Evolutionary conservation across 768 basidiomycete genomes (phyloP), one percentile per base, ranked within the genome.

Genomic region (Mycena sanguinolenta): DNA sequence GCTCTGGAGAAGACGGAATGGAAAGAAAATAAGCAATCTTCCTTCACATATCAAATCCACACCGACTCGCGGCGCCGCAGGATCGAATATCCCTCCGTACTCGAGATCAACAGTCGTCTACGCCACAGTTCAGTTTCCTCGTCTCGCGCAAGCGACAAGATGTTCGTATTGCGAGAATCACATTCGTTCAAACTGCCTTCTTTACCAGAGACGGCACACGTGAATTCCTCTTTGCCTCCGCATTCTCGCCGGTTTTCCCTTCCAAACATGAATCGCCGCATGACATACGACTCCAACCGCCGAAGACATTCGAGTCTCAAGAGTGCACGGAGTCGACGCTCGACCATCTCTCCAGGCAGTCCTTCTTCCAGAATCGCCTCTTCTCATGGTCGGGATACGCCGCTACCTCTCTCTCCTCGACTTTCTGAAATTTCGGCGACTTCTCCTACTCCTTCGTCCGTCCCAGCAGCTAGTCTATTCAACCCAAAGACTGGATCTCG

Each of bases 171-270:
- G 46, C 71, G 57, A 53, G 62, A 60, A 59, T 52, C 71, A 32
- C 72, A 62, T 28, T 74, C 75, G 28, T 65, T 75, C 28, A 65
- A 59, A 55, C 68, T 76, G 27, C 75, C 74, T 21, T 59, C 71
- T 65, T 67, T 77, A n/a, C 74, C 75, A 25, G 62, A 63, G 16
- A 72, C 69, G 32, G 67, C 67, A n/a, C 63, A 74, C 10, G 32
- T 34, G 10, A 34, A 34, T 34, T 34, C 32, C 32, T 34, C 32
- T 23, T 27, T 36, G 10, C 59, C 59, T 46, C 52, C 55, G 9
- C 61, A 54, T 21, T 28, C 61, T 34, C 75, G 82, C 42, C 79
- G 79, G 42, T 75, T 78, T 68, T 82, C 82, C n/a, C 77, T 80
- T 70, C 81, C 79, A 39, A 66, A 72, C 34, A 61, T 76, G 27